Conservation (phyloP, 2,329 filamentous ascomycete genomes). For the Cercospora sojina region DNA sequence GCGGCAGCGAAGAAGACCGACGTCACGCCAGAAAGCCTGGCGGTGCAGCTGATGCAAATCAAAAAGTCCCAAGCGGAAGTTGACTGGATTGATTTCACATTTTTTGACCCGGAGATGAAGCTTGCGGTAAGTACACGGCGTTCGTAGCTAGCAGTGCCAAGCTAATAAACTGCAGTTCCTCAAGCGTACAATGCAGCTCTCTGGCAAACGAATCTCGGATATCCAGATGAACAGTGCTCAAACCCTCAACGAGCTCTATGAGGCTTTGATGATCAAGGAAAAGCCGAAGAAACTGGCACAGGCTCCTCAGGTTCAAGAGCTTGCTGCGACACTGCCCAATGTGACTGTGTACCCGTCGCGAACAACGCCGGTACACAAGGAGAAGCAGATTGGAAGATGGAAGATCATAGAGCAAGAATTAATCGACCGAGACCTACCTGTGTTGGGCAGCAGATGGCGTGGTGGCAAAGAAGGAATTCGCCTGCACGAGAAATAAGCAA, state of each 20-base stretch:
- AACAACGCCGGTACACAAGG: slow-evolving; percentile 69
- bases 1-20: neutral
- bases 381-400: slow-evolving; percentile 70
- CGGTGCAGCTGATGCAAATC: slow-evolving; percentile 4
- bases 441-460: slow-evolving; percentile 33
- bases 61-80: neutral
- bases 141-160: neutral
- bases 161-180: slow-evolving; percentile 60
- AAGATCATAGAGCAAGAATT: slow-evolving; percentile 77
- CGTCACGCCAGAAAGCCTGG: neutral
- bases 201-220: slow-evolving; percentile 74
- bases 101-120: slow-evolving; percentile 62
- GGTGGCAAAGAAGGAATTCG: slow-evolving; percentile 18
- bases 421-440: slow-evolving; percentile 59
- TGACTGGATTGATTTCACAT: slow-evolving; percentile 14
- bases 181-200: slow-evolving; percentile 78
- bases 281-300: slow-evolving; percentile 61
- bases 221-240: slow-evolving; percentile 53
- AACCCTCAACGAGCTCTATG: slow-evolving; percentile 42
- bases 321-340: slow-evolving; percentile 62
- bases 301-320: slow-evolving; percentile 50
- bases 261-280: slow-evolving; percentile 38
- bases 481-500: slow-evolving; percentile 7
- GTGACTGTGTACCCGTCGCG: slow-evolving; percentile 65
- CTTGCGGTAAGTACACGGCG: slow-evolving; percentile 62